Conservation (phyloP, 805 yeast species). For the Debaryomyces tyrocola region DNA sequence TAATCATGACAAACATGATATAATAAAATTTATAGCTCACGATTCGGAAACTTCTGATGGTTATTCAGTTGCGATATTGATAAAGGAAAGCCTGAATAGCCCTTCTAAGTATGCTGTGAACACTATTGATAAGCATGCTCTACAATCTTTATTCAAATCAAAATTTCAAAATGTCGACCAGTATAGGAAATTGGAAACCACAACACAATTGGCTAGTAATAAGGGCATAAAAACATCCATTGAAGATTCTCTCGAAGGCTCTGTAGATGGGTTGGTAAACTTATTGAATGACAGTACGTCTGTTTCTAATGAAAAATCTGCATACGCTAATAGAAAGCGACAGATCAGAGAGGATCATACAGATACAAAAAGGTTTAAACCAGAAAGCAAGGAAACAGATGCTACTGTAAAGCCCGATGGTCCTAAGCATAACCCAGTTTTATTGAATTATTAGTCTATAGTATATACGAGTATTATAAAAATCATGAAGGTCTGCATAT, state of each 20-base stretch:
- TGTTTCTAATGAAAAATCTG: background rate
- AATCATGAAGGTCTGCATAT: background rate
- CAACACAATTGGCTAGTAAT: background rate
- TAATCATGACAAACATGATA: background rate
- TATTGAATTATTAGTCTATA: conserved; percentile 7
- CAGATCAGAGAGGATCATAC: background rate
- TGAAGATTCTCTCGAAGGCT: background rate
- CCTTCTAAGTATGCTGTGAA: background rate
- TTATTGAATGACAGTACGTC: conserved; percentile 4
- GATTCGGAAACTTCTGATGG: background rate
- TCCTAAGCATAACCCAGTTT: conserved; percentile 7
- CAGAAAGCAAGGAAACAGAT: conserved; percentile 3
- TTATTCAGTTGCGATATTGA: background rate
- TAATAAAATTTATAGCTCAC: background rate
- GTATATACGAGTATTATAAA: background rate
- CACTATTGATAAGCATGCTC: background rate
- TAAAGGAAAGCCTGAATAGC: background rate
- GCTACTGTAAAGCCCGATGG: background rate
- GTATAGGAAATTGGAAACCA: background rate
- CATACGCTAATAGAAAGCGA: background rate
- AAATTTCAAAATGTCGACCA: background rate
- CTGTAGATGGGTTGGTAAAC: conserved; percentile 1
- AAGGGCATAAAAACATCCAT: background rate
- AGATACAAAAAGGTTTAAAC: conserved; percentile 8
- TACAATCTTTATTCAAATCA: background rate